Evolutionary conservation across 2,329 filamentous ascomycete species (phyloP), one percentile per base, ranked within the genome.

Genomic region (Aspergillus terreus): DNA sequence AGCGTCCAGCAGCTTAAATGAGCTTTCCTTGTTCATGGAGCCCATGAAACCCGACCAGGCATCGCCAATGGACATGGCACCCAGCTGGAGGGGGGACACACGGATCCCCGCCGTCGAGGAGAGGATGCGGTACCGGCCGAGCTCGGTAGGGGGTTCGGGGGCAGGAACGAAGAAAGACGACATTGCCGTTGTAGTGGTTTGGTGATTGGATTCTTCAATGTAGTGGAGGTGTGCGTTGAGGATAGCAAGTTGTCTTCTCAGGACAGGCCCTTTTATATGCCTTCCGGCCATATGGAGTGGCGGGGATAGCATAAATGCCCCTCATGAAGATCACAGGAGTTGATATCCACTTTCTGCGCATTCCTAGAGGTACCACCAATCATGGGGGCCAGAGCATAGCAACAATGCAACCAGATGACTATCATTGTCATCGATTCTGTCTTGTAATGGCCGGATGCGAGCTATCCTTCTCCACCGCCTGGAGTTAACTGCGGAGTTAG

Each of bases 71-170:
- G 65, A 70, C 70, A 72, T 71, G 48, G 62, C 69, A 6, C 69
- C 69, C 2, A 73, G 59, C 41, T 68, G 68, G n/a, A 89, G 67
- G 4, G 85, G 85, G 55, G 82, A 85, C n/a, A 88, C 85, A 30
- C 83, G 76, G 19, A 89, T 76, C 0, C 80, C 78, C 2, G 87
- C 86, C 0, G 78, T 81, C 9, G 85, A 84, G 1, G 85, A 81
- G 11, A 90, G 78, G 43, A 89, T 69, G 6, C 85, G 82, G 60
- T 88, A 86, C 48, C 82, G 79, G 53, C 76, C 83, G 57, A 89
- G 70, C 50, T 82, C 79, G 51, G 83, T 84, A 66, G 81, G 77
- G 23, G 83, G 78, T 4, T 77, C 69, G 4, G 79, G 74, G 5
- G 79, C 74, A 15, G 73, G 72, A 14, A 30, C 44, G 55, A 70